Base-by-base conservation (phyloP, 2,329 filamentous ascomycete genomes). In the Cordyceps cicadae region DNA sequence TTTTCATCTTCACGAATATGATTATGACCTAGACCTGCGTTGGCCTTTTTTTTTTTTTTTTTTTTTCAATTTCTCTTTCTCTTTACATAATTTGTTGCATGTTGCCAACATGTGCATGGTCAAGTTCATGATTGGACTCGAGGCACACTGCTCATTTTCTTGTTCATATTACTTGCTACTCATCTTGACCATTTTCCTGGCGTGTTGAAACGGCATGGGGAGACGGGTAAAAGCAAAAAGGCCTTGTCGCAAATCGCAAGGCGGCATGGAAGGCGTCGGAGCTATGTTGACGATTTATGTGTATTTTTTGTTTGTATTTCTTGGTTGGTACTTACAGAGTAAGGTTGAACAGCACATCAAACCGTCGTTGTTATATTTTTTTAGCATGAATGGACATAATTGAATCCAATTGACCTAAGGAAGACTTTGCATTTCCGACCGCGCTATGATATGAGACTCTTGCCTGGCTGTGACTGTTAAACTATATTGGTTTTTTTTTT, bases 11-110 rank as follows among this genome's bases (percentile, higher is more conserved):
- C 3, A 67, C 62, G 61, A 63, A 65, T 62, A 67, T 66, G 67
- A 68, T 68, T 61, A 70, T 66, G 66, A 67, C 63, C 56, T 57
- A 56, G 46, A 56, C 24, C 17, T 37, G 12, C 32, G 55, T 32
- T 54, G 19, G 49, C 24, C 58, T 54, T n/a, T n/a, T n/a, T n/a
- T n/a, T n/a, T n/a, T n/a, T n/a, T n/a, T n/a, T n/a, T n/a, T n/a
- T n/a, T n/a, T n/a, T n/a, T n/a, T 29, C 55, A 29, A 32, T 48
- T 17, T 32, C 53, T 60, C 3, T 29, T 46, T 56, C 43, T 58
- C 43, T 12, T 37, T 37, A 55, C 50, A 54, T 43, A 63, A 54
- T 61, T 61, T 54, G 7, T 54, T 32, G 24, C 46, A 37, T 56
- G 34, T 14, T 14, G 21, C 19, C 37, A 14, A 11, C 19, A 48